Evolutionary conservation across 441 rosid genomes (phyloP).

Genomic region (Pelargonium citronellum): DNA sequence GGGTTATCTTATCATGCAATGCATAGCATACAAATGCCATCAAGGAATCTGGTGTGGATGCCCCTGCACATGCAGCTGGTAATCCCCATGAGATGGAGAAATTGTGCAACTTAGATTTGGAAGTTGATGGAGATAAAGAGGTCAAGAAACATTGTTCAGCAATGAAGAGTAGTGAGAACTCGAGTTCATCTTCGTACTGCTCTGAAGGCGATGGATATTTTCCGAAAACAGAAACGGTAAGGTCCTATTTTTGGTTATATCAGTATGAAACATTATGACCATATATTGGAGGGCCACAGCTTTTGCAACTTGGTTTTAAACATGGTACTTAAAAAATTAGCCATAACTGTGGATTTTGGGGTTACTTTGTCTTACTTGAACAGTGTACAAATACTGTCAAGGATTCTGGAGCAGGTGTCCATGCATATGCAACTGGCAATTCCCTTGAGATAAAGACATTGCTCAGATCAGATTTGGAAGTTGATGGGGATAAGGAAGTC

Average conservation of each 20-base stretch:
- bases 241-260: slow-evolving; percentile 6
- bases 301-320: neutral
- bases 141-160: slow-evolving; percentile 17
- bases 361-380: slow-evolving; percentile 18
- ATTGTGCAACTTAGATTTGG: slow-evolving; percentile 18
- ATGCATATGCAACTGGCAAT: slow-evolving; percentile 2
- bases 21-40: slow-evolving; percentile 23
- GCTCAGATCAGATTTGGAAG: slow-evolving; percentile 19
- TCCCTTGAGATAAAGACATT: slow-evolving; percentile 16
- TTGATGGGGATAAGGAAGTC: slow-evolving; percentile 15
- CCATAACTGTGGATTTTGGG: slow-evolving; percentile 16
- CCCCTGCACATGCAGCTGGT: slow-evolving; percentile 14
- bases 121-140: slow-evolving; percentile 18
- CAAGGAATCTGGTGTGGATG: slow-evolving; percentile 17
- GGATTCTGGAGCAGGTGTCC: slow-evolving; percentile 16
- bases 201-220: slow-evolving; percentile 19
- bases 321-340: neutral
- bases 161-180: slow-evolving; percentile 21
- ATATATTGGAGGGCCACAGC: neutral
- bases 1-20: slow-evolving; percentile 17
- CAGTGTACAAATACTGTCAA: slow-evolving; percentile 20
- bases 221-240: slow-evolving; percentile 20
- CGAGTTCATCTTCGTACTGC: slow-evolving; percentile 18
- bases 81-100: slow-evolving; percentile 14
- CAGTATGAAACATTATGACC: neutral